phyloP scores from a whole-genome alignment of 345 rosid genomes.

The Pistacia atlantica region DNA sequence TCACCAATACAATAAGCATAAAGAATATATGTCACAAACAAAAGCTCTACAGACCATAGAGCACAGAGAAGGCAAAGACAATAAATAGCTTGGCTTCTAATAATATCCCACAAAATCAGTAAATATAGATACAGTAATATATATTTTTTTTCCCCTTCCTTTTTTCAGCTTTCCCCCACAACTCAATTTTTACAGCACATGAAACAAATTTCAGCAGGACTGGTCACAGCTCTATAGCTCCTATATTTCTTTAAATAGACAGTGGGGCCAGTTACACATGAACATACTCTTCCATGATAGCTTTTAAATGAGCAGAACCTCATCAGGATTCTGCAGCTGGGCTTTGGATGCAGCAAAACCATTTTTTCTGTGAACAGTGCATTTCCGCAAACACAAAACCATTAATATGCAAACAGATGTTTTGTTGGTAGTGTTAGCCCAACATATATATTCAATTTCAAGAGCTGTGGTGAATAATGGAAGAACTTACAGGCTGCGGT shows the following conservation, averaged over 20 bases:
- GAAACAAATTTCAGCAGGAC: constrained; percentile 42
- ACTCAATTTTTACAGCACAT: constrained; percentile 48
- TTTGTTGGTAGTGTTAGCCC: background rate
- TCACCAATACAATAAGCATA: constrained; percentile 34
- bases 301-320: constrained; percentile 24
- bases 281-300: constrained; percentile 36
- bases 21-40: constrained; percentile 30
- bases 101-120: constrained; percentile 33
- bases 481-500: constrained; percentile 72
- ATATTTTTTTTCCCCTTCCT: background rate
- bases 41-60: constrained; percentile 35
- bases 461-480: background rate
- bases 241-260: constrained; percentile 43
- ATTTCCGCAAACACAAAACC: background rate
- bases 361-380: constrained; percentile 65
- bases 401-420: background rate
- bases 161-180: constrained; percentile 39
- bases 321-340: constrained; percentile 72
- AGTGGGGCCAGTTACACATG: constrained; percentile 43
- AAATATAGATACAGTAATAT: constrained; percentile 41
- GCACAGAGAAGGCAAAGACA: constrained; percentile 22
- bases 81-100: constrained; percentile 24
- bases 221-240: constrained; percentile 45
- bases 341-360: constrained; percentile 88
- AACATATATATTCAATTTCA: constrained; percentile 4